phyloP scores from a whole-genome alignment of 2,329 filamentous ascomycete species.

The Sphaerulina populicola region DNA sequence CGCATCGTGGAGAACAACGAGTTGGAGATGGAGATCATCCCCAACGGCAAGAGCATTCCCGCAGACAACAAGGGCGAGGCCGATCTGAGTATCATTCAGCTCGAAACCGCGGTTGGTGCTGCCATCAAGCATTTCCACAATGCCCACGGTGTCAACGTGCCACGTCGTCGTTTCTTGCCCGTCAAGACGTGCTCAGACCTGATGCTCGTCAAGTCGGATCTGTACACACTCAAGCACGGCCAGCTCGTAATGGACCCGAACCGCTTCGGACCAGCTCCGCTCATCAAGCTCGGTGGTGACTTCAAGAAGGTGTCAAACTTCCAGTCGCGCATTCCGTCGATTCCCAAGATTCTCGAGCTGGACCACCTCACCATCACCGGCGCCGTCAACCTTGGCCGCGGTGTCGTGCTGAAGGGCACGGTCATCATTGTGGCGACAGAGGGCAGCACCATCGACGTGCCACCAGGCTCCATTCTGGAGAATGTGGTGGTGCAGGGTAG shows the following conservation, averaged over 20 bases:
- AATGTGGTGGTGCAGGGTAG: constrained; percentile 99
- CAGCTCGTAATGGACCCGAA: constrained; percentile 94
- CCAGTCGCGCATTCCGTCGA: constrained; percentile 76
- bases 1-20: constrained; percentile 97
- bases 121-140: constrained; percentile 98
- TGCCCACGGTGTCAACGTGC: constrained; percentile 97
- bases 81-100: constrained; percentile 92
- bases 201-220: constrained; percentile 98
- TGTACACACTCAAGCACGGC: constrained; percentile 97
- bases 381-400: constrained; percentile 90
- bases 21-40: constrained; percentile 98
- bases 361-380: constrained; percentile 97
- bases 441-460: constrained; percentile 94
- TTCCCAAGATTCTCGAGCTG: constrained; percentile 83
- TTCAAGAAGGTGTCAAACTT: constrained; percentile 99
- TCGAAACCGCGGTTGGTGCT: constrained; percentile 96
- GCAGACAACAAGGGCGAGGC: constrained; percentile 99
- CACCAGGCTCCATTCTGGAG: constrained; percentile 91
- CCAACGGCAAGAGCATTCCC: constrained; percentile 96
- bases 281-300: constrained; percentile 97
- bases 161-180: constrained; percentile 92
- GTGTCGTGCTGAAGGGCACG: constrained; percentile 92
- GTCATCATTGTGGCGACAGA: constrained; percentile 99
- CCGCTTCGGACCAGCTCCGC: constrained; percentile 89
- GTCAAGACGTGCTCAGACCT: constrained; percentile 99